Evolutionary conservation across 768 basidiomycete species (phyloP), one percentile per base, ranked within the genome.

Genomic region (Mrakia gelida): DNA sequence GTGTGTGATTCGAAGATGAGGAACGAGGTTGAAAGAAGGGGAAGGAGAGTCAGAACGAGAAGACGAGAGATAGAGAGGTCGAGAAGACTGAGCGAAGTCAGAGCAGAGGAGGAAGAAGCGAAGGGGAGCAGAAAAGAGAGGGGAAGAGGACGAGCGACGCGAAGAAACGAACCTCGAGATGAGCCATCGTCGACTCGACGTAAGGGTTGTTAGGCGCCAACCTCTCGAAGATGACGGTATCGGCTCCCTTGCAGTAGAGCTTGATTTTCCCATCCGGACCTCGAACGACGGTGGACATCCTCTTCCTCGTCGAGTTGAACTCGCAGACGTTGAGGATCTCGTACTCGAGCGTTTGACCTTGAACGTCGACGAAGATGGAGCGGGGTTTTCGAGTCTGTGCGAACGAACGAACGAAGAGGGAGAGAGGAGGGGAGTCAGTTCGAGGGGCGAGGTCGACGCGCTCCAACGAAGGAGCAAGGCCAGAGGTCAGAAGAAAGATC

Each of bases 291-390:
- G 95, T 96, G 38, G 97, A 98, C 97, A 99, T 98, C 78, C 97
- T 89, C 83, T 99, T 98, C 72, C 97, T 89, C 6, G 94, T 93
- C 32, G 94, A 97, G 83, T 98, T 98, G 88, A 99, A 99, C 85
- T 98, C 97, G 88, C 95, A 97, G 63, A 99, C 92, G 82, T 98
- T 98, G 78, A 99, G 85, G 76, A 98, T 89, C 82, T 98, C 90
- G 83, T 90, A 98, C 83, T 98, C 94, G 76, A 89, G 88, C 0
- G 87, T 85, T 75, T 86, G 84, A 28, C 93, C 94, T 71, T 88
- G 86, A 76, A 95, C 87, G 59, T 92, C 91, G 74, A 98, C 90
- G 82, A 93, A 98, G 10, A 95, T 93, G 0, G 96, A 97, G 83
- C 91, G 94, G 7, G 97, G 97, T 84, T 99, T 99, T 59, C 97